Base-by-base conservation (phyloP, 148 eudicot genomes). In the Fagopyrum homotropicum region DNA sequence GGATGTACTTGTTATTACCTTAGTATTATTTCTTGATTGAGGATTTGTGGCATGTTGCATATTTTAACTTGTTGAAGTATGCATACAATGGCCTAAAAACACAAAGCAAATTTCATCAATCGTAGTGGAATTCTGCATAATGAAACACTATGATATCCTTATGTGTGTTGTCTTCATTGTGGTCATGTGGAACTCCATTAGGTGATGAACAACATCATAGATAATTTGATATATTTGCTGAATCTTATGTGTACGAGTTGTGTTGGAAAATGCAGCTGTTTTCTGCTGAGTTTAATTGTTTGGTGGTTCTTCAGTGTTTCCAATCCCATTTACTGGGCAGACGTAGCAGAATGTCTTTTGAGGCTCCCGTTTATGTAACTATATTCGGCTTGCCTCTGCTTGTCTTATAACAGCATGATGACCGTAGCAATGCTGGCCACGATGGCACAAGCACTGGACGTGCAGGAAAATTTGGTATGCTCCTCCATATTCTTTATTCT, bases 331-430 rank as follows among this genome's bases (percentile, higher is more conserved):
- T 80, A 71, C 82, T 75, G 76, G 82, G 86, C 80, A 86, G 88
- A 89, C 73, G 78, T 81, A 81, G 86, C 81, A 75, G 85, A 81
- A 76, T 86, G 86, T 77, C 87, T 88, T 85, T 84, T 83, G 83
- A 79, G 83, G 83, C 84, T 74, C 80, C 82, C 76, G 61, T 81
- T 77, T 84, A 81, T 84, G 85, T 94, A 94, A 94, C 91, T 73
- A 81, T 87, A 76, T 88, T 88, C 76, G 93, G 90, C 86, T 85
- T 94, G 90, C 91, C 85, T 94, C 85, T 94, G 80, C 90, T 80
- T 94, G 91, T 94, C 86, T 94, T 91, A 56, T 90, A 85, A 83
- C 93, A 94, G 98, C 97, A 85, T 80, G 90, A 94, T 83, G 97
- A 91, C 47, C 96, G 93, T 81, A 84, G 81, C 77, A 84, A 79